phyloP scores from a whole-genome alignment of 202 grass and related monocot species.

The Panicum virgatum region DNA sequence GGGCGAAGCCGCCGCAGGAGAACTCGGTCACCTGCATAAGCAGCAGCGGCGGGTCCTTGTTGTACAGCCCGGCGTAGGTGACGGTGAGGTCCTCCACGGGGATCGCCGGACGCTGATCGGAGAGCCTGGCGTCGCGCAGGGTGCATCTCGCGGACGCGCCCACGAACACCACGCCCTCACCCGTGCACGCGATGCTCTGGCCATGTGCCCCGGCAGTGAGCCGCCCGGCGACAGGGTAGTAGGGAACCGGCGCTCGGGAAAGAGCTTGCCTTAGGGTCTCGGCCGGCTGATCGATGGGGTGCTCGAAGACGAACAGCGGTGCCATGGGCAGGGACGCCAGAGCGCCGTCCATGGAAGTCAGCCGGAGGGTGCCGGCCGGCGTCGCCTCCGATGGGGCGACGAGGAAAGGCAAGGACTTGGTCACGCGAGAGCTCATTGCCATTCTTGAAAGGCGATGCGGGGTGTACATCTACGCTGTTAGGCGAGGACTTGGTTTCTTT shows the following conservation, averaged over 20 bases:
- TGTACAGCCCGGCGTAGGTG: background rate
- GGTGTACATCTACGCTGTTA: background rate
- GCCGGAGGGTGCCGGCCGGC: background rate
- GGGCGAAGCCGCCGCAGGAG: slow-evolving; percentile 44
- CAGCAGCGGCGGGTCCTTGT: background rate
- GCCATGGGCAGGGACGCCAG: background rate
- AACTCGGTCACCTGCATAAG: slow-evolving; percentile 54
- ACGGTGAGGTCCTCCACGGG: slow-evolving; percentile 17
- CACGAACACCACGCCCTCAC: slow-evolving; percentile 35
- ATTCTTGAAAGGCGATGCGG: too few relatives aligned
- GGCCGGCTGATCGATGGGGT: background rate
- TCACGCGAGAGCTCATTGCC: slow-evolving; percentile 18
- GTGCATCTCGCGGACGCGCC: slow-evolving; percentile 13
- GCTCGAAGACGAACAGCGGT: background rate
- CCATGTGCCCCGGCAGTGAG: background rate
- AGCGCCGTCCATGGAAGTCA: slow-evolving; percentile 28
- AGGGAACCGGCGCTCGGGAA: slow-evolving; percentile 21
- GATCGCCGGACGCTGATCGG: background rate
- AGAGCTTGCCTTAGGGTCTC: slow-evolving; percentile 22
- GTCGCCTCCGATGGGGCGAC: background rate
- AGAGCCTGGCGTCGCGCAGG: slow-evolving; percentile 20
- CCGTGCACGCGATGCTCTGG: slow-evolving; percentile 28
- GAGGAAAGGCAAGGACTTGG: background rate
- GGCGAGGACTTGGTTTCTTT: too few relatives aligned
- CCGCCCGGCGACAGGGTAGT: slow-evolving; percentile 43